Evolutionary conservation across 768 basidiomycete genomes (phyloP).

Genomic region (Cyclocybe cylindracea): DNA sequence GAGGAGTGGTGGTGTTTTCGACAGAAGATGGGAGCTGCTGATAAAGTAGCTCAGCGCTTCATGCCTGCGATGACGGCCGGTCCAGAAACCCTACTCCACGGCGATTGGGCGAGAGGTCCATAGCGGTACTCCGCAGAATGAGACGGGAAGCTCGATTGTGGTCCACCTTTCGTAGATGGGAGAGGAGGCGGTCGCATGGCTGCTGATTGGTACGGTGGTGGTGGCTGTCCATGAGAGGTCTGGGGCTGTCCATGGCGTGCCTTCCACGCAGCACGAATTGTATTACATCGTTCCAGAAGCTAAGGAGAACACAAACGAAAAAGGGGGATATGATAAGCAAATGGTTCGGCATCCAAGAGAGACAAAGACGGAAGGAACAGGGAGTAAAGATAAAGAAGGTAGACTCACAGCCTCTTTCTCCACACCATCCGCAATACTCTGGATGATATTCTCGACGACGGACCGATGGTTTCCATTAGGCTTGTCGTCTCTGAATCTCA

Average conservation of each 20-base stretch:
- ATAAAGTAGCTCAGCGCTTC: constrained; percentile 48
- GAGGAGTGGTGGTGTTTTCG: too few relatives aligned
- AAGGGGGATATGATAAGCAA: not conserved
- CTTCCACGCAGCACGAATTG: constrained; percentile 79
- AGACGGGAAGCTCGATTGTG: constrained; percentile 24
- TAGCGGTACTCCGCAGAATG: constrained; percentile 46
- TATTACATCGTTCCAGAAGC: constrained; percentile 66
- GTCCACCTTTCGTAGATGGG: constrained; percentile 19
- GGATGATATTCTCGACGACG: constrained; percentile 86
- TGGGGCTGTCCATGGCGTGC: constrained; percentile 47
- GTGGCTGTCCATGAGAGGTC: constrained; percentile 19
- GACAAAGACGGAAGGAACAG: not conserved
- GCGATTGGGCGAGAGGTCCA: constrained; percentile 63
- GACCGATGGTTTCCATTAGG: constrained; percentile 85
- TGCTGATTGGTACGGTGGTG: constrained; percentile 19
- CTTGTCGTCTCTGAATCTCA: constrained; percentile 96
- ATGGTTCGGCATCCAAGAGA: not conserved
- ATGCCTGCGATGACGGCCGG: constrained; percentile 63
- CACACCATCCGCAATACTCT: constrained; percentile 92
- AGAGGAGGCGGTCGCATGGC: constrained; percentile 24
- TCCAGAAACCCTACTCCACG: constrained; percentile 76
- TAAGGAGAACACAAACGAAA: constrained; percentile 23
- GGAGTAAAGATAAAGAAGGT: not conserved
- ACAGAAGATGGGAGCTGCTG: not conserved
- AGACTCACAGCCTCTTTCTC: constrained; percentile 80